Evolutionary conservation across 108 stramenopile genomes (phyloP).

Genomic region (Nitzschia sp.): DNA sequence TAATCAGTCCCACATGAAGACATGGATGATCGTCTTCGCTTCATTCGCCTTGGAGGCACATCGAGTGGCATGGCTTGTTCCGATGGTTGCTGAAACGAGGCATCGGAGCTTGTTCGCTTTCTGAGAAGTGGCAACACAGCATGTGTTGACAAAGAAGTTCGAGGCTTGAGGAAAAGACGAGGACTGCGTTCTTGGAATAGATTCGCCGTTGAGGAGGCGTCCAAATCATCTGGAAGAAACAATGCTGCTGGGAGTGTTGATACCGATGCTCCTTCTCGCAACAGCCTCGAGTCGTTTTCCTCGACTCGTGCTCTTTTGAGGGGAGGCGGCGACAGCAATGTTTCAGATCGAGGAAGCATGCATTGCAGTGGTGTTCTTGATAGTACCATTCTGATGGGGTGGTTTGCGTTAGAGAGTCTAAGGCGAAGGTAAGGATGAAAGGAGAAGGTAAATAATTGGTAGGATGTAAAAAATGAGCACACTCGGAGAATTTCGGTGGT

Average conservation of each 20-base stretch:
- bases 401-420: too few species aligned
- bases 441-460: too few species aligned
- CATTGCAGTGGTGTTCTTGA: constrained; percentile 16
- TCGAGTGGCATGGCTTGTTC: neutral
- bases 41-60: neutral
- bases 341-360: constrained; percentile 1
- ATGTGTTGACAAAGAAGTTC: neutral
- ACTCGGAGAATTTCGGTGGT: too few species aligned
- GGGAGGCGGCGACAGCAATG: constrained; percentile 8
- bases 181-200: neutral
- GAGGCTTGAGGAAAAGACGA: neutral
- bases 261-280: neutral
- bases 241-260: constrained; percentile 2
- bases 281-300: neutral
- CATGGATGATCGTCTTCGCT: constrained; percentile 17
- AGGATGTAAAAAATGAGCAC: too few species aligned
- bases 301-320: constrained; percentile 1
- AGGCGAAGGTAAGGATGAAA: too few species aligned
- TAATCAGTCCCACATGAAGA: constrained; percentile 5
- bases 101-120: too few species aligned
- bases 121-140: neutral
- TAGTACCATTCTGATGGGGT: too few species aligned
- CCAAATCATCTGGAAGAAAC: constrained; percentile 11
- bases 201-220: neutral
- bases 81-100: neutral